These are phyloP conservation scores for Naematelia aurantialba DNA, from an alignment of 768 basidiomycete genomes.

Conservation along the genomic window DNA sequence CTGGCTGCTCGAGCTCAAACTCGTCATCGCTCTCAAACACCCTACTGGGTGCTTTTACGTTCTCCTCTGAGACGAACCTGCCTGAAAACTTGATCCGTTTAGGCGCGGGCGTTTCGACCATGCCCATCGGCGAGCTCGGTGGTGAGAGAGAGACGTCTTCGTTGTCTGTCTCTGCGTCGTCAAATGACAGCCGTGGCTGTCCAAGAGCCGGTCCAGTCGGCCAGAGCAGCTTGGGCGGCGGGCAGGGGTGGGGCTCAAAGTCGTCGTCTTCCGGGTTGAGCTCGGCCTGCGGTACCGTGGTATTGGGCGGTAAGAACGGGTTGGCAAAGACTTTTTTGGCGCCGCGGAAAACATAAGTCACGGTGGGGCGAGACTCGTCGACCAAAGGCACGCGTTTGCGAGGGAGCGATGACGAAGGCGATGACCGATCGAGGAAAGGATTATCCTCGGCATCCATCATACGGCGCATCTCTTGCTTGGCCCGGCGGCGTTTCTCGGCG, in stretches of 20 bases:
- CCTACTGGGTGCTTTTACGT: slow-evolving; percentile 4
- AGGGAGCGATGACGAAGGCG: slow-evolving; percentile 13
- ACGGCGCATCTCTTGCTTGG: slow-evolving; percentile 6
- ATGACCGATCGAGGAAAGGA: slow-evolving; percentile 29
- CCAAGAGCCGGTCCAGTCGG: slow-evolving; percentile 15
- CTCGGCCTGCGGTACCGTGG: slow-evolving; percentile 19
- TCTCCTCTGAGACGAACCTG: slow-evolving; percentile 4
- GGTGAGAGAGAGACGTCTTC: slow-evolving; percentile 10
- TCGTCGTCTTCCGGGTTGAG: slow-evolving; percentile 30
- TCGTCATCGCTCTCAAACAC: background rate
- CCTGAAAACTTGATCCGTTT: slow-evolving; percentile 4
- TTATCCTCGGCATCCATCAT: slow-evolving; percentile 36
- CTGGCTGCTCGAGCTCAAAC: background rate
- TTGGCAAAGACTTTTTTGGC: slow-evolving; percentile 41
- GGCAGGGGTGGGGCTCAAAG: slow-evolving; percentile 36
- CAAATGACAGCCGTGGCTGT: background rate
- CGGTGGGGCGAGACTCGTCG: slow-evolving; percentile 26
- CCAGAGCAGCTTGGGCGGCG: slow-evolving; percentile 37
- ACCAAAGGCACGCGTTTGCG: slow-evolving; percentile 15
- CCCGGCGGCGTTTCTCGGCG: slow-evolving; percentile 1
- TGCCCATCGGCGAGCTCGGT: slow-evolving; percentile 11
- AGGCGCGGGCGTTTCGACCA: slow-evolving; percentile 4
- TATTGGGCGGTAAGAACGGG: slow-evolving; percentile 21
- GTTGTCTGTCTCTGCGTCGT: slow-evolving; percentile 3
- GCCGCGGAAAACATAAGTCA: slow-evolving; percentile 43